Conservation (phyloP, 2,329 filamentous ascomycete species). For the Colletotrichum tabaci region DNA sequence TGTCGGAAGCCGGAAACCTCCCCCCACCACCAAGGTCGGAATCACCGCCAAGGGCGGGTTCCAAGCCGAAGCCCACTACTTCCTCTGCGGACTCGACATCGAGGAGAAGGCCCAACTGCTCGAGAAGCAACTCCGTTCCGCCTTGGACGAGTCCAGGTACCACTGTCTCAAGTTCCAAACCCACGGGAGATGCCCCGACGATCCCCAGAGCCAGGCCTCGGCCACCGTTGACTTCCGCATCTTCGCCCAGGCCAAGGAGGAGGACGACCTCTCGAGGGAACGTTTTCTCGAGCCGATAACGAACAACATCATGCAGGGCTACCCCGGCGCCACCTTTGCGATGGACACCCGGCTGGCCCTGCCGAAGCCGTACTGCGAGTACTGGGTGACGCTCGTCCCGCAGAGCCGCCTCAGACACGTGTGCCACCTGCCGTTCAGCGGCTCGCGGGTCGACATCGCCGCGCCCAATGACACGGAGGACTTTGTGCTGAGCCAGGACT, state of each 20-base stretch:
- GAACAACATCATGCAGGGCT: slow-evolving; percentile 59
- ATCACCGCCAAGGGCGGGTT: slow-evolving; percentile 61
- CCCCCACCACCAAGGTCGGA: slow-evolving; percentile 57
- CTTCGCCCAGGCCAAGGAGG: slow-evolving; percentile 60
- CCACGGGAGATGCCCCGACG: slow-evolving; percentile 54
- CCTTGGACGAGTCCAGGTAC: slow-evolving; percentile 52
- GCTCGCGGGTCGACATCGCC: slow-evolving; percentile 37
- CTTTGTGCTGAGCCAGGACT: slow-evolving; percentile 47
- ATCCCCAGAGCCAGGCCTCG: slow-evolving; percentile 60
- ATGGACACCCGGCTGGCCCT: slow-evolving; percentile 52
- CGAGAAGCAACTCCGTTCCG: slow-evolving; percentile 55
- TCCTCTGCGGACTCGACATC: slow-evolving; percentile 61
- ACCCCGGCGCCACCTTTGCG: slow-evolving; percentile 57
- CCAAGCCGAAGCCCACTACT: slow-evolving; percentile 62
- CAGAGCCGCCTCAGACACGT: slow-evolving; percentile 45
- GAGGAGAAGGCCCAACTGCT: slow-evolving; percentile 60
- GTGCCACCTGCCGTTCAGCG: slow-evolving; percentile 46
- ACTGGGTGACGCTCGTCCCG: slow-evolving; percentile 45
- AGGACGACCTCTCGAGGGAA: slow-evolving; percentile 51
- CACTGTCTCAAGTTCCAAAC: slow-evolving; percentile 52
- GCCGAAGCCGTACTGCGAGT: slow-evolving; percentile 46
- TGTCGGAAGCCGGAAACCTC: slow-evolving; percentile 48
- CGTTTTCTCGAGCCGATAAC: slow-evolving; percentile 57
- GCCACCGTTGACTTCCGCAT: slow-evolving; percentile 65
- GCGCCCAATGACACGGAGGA: slow-evolving; percentile 44